Evolutionary conservation across 768 basidiomycete species (phyloP), one percentile per base, ranked within the genome.

Genomic region (Asterophora lycoperdoides): DNA sequence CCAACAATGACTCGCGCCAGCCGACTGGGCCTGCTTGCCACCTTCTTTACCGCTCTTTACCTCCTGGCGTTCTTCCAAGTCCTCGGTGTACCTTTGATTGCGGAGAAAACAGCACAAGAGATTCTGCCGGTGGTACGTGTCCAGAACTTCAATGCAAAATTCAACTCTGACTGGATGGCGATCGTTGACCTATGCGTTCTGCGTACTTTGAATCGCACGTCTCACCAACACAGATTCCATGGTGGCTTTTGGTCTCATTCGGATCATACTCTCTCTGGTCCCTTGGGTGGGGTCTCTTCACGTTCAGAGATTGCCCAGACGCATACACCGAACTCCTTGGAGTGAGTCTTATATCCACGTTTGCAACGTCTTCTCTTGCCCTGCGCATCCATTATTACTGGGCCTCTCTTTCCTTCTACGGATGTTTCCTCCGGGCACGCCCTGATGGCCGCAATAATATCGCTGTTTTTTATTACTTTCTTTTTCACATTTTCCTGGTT

Each of bases 241-340:
- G 85, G 84, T 90, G 87, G 87, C 59, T 88, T 8, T 76, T 91
- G 10, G 83, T 91, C 2, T 71, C 83, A 1, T 89, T 89, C 54
- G 89, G 89, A 10, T 81, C 88, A 1, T 91, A 87, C 62, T 84
- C 84, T 14, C 76, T 91, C 9, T 81, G 80, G 68, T 85, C 83
- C 8, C 78, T 91, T 15, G 88, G 89, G 8, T 79, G 80, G 75
- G 89, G 88, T 2, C 60, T 90, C 36, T 76, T 81, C 55, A 82
- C 82, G 2, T 85, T 89, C 57, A 69, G 78, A 57, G 89, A 91
- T 56, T 87, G 86, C 61, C 84, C 86, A 34, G 86, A 90, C 56
- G 88, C 89, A 4, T 87, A 90, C 55, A 71, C 77, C 10, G 84
- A 86, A 62, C 64, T 90, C 45, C 69, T 87, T 55, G 59, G 64